Base-by-base conservation (phyloP, 306 rosid genomes). In the Coriaria nepalensis region DNA sequence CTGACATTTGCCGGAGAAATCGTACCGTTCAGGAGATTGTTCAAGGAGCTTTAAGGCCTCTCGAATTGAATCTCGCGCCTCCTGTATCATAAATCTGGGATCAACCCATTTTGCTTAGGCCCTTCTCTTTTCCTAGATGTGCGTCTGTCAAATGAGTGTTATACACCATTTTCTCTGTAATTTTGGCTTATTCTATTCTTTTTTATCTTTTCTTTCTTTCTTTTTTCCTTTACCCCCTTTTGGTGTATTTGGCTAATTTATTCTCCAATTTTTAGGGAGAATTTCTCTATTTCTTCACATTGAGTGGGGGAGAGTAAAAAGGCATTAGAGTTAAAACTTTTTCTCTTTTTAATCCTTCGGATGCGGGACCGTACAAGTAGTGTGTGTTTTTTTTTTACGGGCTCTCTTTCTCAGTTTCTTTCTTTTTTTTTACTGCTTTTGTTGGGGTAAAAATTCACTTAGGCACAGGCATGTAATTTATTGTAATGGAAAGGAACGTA, bases 211-310 rank as follows among this genome's bases (percentile, higher is more conserved):
- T 6, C 15, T 20, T 7, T 13, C 5, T 8, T n/a, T 33, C 13
- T 11, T 43, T 11, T 9, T 43, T 6, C 12, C 12, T n/a, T 32
- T 42, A 11, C 8, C 55, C 49, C 49, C 53, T 33, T 20, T 59
- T 33, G 36, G 47, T 47, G 63, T 59, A 48, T 40, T 45, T n/a
- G 40, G 3, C 29, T 20, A 47, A 33, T 38, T 45, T 12, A 73
- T 70, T 92, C 99, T 86, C 98, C 96, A 75, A 62, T 65, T 85
- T 92, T 92, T 82, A 34, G 63, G 95, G 94, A 85, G 96, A 82
- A 65, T 69, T 73, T 57, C 77, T 59, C n/a, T 68, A 71, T 74
- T 80, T 67, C 72, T 61, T 68, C 68, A 35, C 52, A 55, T 61
- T 66, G 77, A 83, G 72, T 69, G 64, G 75, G 74, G 79, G 81